Evolutionary conservation across 1,284 basidiomycete species (phyloP).

Genomic region (Irpex sp.): DNA sequence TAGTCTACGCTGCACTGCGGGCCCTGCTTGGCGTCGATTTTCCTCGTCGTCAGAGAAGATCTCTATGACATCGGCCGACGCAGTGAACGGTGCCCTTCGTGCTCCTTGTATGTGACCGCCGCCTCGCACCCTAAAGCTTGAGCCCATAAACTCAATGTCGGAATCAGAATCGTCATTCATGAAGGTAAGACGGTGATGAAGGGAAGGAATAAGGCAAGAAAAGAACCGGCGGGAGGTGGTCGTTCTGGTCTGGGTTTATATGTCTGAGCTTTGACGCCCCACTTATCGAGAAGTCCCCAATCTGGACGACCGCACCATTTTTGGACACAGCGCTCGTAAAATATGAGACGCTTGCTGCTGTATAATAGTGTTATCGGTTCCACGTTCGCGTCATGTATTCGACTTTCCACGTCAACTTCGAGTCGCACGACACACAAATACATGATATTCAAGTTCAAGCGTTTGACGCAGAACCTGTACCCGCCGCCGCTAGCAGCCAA

Average conservation of each 20-base stretch:
- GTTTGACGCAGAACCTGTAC: neutral
- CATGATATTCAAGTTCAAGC: neutral
- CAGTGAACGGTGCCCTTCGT: too few species aligned
- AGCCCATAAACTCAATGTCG: too few species aligned
- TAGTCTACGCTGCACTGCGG: neutral
- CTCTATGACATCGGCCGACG: too few species aligned
- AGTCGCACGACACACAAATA: neutral
- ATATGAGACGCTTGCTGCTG: neutral
- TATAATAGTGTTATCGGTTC: neutral
- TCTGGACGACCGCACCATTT: neutral
- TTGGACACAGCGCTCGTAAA: neutral
- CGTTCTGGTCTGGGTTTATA: too few species aligned
- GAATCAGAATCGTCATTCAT: too few species aligned
- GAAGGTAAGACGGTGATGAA: too few species aligned
- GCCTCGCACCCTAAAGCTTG: too few species aligned
- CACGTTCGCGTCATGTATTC: neutral
- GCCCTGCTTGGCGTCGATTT: too few species aligned
- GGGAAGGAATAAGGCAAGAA: too few species aligned
- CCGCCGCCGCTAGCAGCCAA: neutral
- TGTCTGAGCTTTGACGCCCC: neutral
- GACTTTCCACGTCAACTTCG: neutral
- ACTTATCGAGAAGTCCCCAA: constrained; percentile 1
- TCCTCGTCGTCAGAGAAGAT: too few species aligned
- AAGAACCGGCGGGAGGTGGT: too few species aligned
- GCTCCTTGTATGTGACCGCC: too few species aligned